Base-by-base conservation (phyloP, 352 stramenopile genomes). In the Globisporangium rhizosaccharum region DNA sequence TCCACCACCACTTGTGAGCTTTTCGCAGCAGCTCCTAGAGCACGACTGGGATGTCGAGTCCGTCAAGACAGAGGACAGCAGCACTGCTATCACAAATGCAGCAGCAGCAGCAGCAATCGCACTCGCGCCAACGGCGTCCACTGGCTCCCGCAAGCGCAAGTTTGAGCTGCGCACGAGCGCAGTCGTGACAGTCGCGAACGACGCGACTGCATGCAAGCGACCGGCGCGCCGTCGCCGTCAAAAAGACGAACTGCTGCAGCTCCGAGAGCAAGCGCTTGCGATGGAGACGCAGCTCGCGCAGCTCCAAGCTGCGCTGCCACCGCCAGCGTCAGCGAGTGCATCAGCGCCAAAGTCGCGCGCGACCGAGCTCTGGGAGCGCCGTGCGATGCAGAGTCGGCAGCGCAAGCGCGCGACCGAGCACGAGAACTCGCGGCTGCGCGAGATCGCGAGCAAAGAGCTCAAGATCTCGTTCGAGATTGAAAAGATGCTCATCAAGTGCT, bases 401-500 rank as follows among this genome's bases (percentile, higher is more conserved):
- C 30, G 11, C 15, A 59, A 53, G 18, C 41, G 25, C 7, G 20
- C n/a, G 6, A 11, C 26, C 10, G 51, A 64, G 36, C 2, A 33
- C 0, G 58, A 64, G 36, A 64, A 64, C 58, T 20, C 36, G 14
- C 58, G 52, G 2, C 51, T 64, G 17, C 49, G 47, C n/a, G 58
- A 46, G n/a, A 14, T 64, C 41, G 44, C 49, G 20, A 41, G 30
- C 18, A 48, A 48, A 26, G 51, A 64, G 42, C 36, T 26, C 51
- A 57, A 58, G 20, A 36, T 28, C 12, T 47, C 51, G 33, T 28
- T 48, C 26, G 49, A 53, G 28, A 64, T 64, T 20, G 51, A 54
- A 15, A 52, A 54, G 33, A n/a, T 64, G 52, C 52, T 64, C 17
- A 14, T 59, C 58, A 57, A 58, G 52, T 59, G 58, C 41, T 57